Evolutionary conservation across 2,329 filamentous ascomycete genomes (phyloP).

Genomic region (Thelonectria discophora): DNA sequence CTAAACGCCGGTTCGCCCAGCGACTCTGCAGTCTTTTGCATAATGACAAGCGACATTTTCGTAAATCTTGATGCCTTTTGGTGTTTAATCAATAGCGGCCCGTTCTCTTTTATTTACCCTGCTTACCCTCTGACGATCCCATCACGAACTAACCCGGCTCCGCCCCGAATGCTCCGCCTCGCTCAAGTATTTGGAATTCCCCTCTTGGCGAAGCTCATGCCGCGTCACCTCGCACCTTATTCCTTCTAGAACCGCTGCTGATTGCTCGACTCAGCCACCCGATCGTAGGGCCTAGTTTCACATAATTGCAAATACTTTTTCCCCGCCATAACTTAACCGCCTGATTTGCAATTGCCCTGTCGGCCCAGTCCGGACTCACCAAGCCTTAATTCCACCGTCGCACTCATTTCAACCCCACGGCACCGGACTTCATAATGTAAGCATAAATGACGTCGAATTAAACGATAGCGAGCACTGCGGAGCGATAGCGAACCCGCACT

Average conservation of each 20-base stretch:
- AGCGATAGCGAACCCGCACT: neutral
- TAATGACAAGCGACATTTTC: neutral
- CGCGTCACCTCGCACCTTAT: neutral
- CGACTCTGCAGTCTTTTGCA: neutral
- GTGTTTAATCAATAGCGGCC: too few relatives aligned
- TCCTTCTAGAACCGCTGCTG: neutral
- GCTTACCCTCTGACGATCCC: neutral
- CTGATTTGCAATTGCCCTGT: too few relatives aligned
- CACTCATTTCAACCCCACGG: neutral
- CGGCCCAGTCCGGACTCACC: too few relatives aligned
- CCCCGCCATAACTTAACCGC: too few relatives aligned
- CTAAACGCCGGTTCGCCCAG: neutral
- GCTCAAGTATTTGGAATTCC: neutral
- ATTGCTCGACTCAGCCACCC: neutral
- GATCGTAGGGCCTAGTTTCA: neutral
- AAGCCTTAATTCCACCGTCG: neutral
- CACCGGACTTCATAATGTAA: neutral
- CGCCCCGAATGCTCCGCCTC: too few relatives aligned
- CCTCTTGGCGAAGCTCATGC: neutral
- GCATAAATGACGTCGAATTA: neutral
- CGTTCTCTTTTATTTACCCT: neutral
- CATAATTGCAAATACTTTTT: neutral
- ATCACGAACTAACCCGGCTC: neutral
- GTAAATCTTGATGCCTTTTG: too few relatives aligned
- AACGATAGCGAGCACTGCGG: neutral